Evolutionary conservation across 2,329 filamentous ascomycete species (phyloP).

Genomic region (Nigrospora osmanthi): DNA sequence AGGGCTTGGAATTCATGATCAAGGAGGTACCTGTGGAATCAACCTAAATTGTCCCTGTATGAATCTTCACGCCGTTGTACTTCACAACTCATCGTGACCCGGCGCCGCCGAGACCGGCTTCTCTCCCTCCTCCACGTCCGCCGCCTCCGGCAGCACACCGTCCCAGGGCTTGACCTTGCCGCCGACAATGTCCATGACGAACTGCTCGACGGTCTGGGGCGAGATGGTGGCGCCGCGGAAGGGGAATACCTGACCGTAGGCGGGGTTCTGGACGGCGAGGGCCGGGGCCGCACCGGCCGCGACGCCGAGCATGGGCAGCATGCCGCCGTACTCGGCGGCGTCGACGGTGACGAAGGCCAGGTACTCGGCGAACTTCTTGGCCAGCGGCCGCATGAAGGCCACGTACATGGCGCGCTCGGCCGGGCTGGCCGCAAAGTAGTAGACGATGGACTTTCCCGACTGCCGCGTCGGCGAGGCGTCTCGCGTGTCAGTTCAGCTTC

Average conservation of each 20-base stretch:
- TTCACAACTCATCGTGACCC: too few relatives aligned
- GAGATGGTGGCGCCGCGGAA: slow-evolving; percentile 21
- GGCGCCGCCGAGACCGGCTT: too few relatives aligned
- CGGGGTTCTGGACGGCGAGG: slow-evolving; percentile 35
- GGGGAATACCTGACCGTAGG: slow-evolving; percentile 35
- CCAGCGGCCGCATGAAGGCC: slow-evolving; percentile 27
- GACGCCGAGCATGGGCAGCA: slow-evolving; percentile 31
- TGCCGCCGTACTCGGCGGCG: slow-evolving; percentile 34
- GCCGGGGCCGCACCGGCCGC: slow-evolving; percentile 17
- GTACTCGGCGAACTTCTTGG: slow-evolving; percentile 37
- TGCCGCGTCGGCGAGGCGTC: slow-evolving; percentile 5
- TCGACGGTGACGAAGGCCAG: slow-evolving; percentile 41
- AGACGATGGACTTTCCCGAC: slow-evolving; percentile 29
- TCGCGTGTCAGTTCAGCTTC: too few relatives aligned
- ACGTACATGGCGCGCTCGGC: slow-evolving; percentile 26
- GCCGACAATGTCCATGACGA: slow-evolving; percentile 35
- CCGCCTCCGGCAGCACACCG: slow-evolving; percentile 9
- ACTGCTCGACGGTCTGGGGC: slow-evolving; percentile 27
- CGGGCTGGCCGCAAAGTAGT: slow-evolving; percentile 23
- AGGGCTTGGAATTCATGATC: too few relatives aligned
- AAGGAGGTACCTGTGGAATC: too few relatives aligned
- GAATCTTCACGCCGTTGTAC: too few relatives aligned
- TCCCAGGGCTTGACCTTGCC: slow-evolving; percentile 32
- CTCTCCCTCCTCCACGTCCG: neutral
- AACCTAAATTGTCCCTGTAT: too few relatives aligned